These are phyloP conservation scores for Penicillium sp. DNA, from an alignment of 2,329 filamentous ascomycete genomes.

Conservation along the genomic window DNA sequence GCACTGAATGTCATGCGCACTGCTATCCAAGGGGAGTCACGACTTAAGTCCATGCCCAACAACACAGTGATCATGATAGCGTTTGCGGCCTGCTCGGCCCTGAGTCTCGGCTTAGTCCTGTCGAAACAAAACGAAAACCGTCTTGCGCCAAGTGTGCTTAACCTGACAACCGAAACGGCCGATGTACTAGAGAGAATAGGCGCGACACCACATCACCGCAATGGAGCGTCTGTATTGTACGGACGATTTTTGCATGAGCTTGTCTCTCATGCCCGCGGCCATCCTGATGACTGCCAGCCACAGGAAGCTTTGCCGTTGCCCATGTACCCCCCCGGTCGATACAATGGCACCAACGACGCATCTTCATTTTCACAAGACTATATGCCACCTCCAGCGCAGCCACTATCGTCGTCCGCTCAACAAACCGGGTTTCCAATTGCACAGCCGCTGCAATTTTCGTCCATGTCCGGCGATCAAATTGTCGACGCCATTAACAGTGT, in stretches of 20 bases:
- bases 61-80: constrained; percentile 77
- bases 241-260: constrained; percentile 53
- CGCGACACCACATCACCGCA: constrained; percentile 60
- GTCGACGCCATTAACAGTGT: constrained; percentile 62
- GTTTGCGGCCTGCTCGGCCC: constrained; percentile 66
- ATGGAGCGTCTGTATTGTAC: constrained; percentile 61
- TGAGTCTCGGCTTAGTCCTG: constrained; percentile 58
- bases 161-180: constrained; percentile 64
- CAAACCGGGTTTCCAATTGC: constrained; percentile 37
- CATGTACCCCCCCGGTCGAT: background rate
- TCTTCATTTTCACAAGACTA: background rate
- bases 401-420: constrained; percentile 25
- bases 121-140: constrained; percentile 36
- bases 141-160: constrained; percentile 59
- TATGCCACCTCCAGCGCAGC: background rate
- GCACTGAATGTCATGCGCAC: constrained; percentile 71
- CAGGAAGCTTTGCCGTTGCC: constrained; percentile 5
- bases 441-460: constrained; percentile 59
- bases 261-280: constrained; percentile 31
- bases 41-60: constrained; percentile 72
- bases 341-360: background rate
- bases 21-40: constrained; percentile 66
- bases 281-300: background rate
- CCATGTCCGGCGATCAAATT: constrained; percentile 68
- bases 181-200: constrained; percentile 67